phyloP scores from a whole-genome alignment of 352 stramenopile species.

The Globisporangium polare region DNA sequence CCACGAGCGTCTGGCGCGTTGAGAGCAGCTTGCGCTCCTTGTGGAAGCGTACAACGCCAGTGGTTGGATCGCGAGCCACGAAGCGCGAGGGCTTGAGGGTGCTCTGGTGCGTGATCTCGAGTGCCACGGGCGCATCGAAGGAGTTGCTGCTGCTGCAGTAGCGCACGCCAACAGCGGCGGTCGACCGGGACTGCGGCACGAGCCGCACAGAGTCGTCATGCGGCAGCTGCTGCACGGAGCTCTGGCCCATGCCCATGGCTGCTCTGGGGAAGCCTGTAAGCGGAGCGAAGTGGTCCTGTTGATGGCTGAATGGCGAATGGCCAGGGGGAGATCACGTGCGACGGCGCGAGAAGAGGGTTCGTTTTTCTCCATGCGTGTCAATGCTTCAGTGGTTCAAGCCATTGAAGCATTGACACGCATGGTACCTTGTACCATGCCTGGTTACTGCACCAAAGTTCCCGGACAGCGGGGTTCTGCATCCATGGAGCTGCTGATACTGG shows the following conservation, averaged over 20 bases:
- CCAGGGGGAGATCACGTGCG: not conserved
- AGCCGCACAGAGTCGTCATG: not conserved
- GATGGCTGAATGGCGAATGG: not conserved
- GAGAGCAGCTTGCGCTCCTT: constrained; percentile 7
- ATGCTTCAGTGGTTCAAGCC: too few relatives aligned
- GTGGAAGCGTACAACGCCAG: not conserved
- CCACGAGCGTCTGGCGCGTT: constrained; percentile 2
- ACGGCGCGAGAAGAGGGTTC: too few relatives aligned
- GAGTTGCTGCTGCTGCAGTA: not conserved
- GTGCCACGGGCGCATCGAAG: not conserved
- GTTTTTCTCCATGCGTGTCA: too few relatives aligned
- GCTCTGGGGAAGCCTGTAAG: not conserved
- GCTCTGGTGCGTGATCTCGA: constrained; percentile 7
- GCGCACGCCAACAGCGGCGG: not conserved
- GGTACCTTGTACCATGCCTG: too few relatives aligned
- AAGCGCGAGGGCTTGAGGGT: not conserved
- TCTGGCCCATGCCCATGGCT: not conserved
- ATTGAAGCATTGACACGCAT: too few relatives aligned
- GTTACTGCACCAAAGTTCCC: too few relatives aligned
- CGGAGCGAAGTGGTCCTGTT: not conserved
- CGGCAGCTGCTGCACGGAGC: not conserved
- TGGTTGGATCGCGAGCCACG: not conserved
- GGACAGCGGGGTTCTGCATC: too few relatives aligned
- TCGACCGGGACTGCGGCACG: not conserved
- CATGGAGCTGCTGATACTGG: too few relatives aligned